phyloP scores from a whole-genome alignment of 83 land plant genomes.

The Picea mariana region DNA sequence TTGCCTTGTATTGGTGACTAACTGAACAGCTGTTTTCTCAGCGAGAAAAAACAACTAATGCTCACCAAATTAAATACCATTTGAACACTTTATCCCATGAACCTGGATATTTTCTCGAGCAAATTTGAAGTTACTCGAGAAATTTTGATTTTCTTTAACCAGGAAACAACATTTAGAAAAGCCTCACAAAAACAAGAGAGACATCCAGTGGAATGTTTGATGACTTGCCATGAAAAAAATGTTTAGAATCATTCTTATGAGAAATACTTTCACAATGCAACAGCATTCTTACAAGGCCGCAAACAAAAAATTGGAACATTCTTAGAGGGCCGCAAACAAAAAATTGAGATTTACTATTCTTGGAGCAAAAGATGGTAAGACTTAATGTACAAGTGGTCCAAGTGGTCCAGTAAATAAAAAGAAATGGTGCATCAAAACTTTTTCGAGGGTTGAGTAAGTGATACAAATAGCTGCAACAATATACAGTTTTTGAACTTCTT shows the following conservation, averaged over 20 bases:
- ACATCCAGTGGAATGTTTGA: constrained; percentile 2
- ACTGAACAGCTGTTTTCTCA: not conserved
- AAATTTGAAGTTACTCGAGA: not conserved
- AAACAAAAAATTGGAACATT: not conserved
- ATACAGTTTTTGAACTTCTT: constrained; percentile 5
- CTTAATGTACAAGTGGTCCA: constrained; percentile 10
- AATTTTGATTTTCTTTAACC: not conserved
- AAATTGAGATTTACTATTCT: not conserved
- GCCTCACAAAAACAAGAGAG: not conserved
- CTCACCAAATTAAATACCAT: too few species aligned
- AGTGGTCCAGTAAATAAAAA: not conserved
- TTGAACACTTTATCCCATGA: not conserved
- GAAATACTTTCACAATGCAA: not conserved
- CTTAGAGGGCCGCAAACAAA: not conserved
- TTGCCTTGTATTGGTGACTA: not conserved
- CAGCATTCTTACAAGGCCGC: not conserved
- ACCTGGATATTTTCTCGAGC: not conserved
- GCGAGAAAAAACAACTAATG: not conserved
- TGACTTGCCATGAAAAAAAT: not conserved
- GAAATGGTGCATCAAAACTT: constrained; percentile 1
- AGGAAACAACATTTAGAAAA: not conserved
- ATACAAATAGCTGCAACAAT: constrained; percentile 6
- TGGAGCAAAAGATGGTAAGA: not conserved
- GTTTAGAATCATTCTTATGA: constrained; percentile 7
- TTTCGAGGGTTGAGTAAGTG: not conserved